Evolutionary conservation across 2,329 filamentous ascomycete species (phyloP).

Genomic region (Colletotrichum sp.): DNA sequence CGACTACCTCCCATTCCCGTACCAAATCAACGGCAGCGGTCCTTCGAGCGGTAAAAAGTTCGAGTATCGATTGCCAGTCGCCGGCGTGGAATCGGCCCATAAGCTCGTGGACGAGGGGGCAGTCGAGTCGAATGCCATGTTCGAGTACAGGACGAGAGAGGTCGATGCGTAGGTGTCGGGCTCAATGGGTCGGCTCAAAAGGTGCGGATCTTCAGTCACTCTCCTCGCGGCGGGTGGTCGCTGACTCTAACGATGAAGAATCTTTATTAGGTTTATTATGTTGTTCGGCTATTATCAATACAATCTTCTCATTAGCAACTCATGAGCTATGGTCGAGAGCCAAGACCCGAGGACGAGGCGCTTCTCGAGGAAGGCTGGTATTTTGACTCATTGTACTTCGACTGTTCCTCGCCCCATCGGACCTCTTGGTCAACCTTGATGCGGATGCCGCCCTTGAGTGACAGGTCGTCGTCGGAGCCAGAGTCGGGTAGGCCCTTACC

Average conservation of each 20-base stretch:
- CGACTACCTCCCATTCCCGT: slow-evolving; percentile 67
- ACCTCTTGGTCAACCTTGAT: slow-evolving; percentile 11
- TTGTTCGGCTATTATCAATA: neutral
- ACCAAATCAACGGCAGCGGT: slow-evolving; percentile 11
- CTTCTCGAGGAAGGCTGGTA: slow-evolving; percentile 2
- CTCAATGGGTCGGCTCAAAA: neutral
- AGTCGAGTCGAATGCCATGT: slow-evolving; percentile 37
- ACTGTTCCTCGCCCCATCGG: neutral
- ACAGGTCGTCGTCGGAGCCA: neutral
- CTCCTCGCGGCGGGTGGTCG: neutral
- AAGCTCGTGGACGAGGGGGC: slow-evolving; percentile 36
- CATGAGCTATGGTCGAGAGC: neutral
- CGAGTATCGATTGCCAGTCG: slow-evolving; percentile 37
- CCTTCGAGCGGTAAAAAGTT: slow-evolving; percentile 19
- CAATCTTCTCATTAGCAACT: neutral
- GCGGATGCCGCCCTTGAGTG: slow-evolving; percentile 5
- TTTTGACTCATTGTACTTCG: neutral
- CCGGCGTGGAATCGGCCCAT: slow-evolving; percentile 32
- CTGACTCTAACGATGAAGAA: neutral
- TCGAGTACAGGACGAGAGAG: slow-evolving; percentile 20
- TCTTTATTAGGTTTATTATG: neutral
- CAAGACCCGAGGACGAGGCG: neutral
- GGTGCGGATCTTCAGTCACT: neutral
- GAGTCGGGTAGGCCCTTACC: neutral
- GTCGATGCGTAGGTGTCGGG: slow-evolving; percentile 1